A percentile compares a stretch with the other conserved stretches of the same genome.
Conservation (phyloP, 176 grass and related monocot genomes). For the Alloteropsis semialata region DNA sequence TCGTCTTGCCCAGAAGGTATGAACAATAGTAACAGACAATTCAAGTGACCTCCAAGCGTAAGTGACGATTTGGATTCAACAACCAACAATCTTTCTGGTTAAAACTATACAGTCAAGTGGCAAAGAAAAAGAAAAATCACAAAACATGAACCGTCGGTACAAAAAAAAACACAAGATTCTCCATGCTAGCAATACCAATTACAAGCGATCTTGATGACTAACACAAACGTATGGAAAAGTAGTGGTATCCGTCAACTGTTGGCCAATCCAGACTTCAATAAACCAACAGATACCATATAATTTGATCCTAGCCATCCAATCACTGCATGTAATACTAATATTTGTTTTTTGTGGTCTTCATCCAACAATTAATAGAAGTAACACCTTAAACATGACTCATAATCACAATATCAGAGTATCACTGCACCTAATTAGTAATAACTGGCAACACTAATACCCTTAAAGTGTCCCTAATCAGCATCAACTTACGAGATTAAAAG, state of each 20-base stretch:
- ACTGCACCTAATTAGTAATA: background rate
- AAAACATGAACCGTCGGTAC: background rate
- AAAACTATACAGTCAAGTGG: background rate
- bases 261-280: background rate
- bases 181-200: background rate
- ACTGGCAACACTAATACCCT: background rate
- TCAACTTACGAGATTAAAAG: background rate
- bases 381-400: background rate
- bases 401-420: background rate
- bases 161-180: slow-evolving; percentile 17
- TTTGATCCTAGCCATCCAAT: background rate
- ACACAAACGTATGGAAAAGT: slow-evolving; percentile 14
- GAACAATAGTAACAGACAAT: background rate
- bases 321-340: background rate
- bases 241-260: background rate
- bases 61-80: background rate
- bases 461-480: background rate
- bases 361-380: background rate
- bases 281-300: background rate
- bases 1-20: background rate
- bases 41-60: background rate
- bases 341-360: background rate
- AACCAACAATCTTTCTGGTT: background rate
- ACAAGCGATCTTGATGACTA: slow-evolving; percentile 7
- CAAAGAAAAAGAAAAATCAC: background rate